Conservation (phyloP, 257 asterid genomes). For the Lycium ferocissimum region DNA sequence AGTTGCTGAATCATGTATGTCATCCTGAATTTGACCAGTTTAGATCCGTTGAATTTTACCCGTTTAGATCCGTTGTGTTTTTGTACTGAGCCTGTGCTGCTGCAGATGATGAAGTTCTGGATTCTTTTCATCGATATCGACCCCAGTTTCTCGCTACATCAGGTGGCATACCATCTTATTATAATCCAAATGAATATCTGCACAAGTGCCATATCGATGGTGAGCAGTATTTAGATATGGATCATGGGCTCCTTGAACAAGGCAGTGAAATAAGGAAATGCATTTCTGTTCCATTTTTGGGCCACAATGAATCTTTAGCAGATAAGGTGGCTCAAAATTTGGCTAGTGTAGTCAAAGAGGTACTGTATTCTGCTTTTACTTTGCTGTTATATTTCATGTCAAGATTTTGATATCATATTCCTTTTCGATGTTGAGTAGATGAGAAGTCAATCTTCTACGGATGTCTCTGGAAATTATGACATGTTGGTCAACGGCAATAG, state of each 20-base stretch:
- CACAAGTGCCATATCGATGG: slow-evolving; percentile 57
- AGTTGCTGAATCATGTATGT: slow-evolving; percentile 78
- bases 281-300: slow-evolving; percentile 67
- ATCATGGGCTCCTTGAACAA: slow-evolving; percentile 53
- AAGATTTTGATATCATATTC: slow-evolving; percentile 35
- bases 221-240: slow-evolving; percentile 41
- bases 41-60: slow-evolving; percentile 12
- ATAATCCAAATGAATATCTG: slow-evolving; percentile 51
- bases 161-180: slow-evolving; percentile 55
- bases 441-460: slow-evolving; percentile 61
- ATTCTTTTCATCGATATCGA: slow-evolving; percentile 76
- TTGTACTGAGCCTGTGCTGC: slow-evolving; percentile 35
- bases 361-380: slow-evolving; percentile 41
- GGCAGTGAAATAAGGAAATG: slow-evolving; percentile 56
- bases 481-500: slow-evolving; percentile 26
- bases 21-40: slow-evolving; percentile 19
- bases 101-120: slow-evolving; percentile 88
- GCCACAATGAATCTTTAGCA: slow-evolving; percentile 56
- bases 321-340: slow-evolving; percentile 63
- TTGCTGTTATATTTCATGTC: slow-evolving; percentile 33
- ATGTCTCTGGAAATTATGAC: slow-evolving; percentile 46
- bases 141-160: slow-evolving; percentile 67
- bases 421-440: slow-evolving; percentile 56
- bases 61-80: slow-evolving; percentile 24
- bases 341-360: slow-evolving; percentile 79